A percentile compares a stretch with the other conserved stretches of the same genome.
Evolutionary conservation across 164 flowering plant genomes (phyloP).

Genomic region (Umbellularia californica): DNA sequence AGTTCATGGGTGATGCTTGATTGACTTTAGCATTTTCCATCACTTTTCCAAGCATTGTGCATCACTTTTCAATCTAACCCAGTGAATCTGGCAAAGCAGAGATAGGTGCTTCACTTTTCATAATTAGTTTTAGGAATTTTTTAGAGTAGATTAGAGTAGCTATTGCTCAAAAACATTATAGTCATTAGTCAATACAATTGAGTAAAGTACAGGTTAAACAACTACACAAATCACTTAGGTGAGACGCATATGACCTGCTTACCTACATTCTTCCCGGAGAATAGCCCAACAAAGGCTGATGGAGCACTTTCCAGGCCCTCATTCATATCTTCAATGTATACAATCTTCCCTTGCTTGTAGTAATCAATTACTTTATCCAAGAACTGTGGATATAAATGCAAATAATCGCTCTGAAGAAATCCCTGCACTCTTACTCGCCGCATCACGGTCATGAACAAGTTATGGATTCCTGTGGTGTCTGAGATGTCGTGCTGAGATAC

Average conservation of each 20-base stretch:
- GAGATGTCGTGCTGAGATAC: slow-evolving; percentile 36
- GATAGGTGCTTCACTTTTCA: neutral
- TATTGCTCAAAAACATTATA: neutral
- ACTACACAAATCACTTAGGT: slow-evolving; percentile 23
- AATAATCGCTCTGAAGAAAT: slow-evolving; percentile 50
- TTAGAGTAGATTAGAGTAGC: neutral
- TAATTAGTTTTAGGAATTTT: neutral
- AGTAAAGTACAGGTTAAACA: neutral
- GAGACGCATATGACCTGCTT: slow-evolving; percentile 60
- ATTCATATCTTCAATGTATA: slow-evolving; percentile 59
- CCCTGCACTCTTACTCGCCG: slow-evolving; percentile 50
- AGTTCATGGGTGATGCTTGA: neutral
- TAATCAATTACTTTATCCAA: slow-evolving; percentile 27
- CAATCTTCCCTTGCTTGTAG: slow-evolving; percentile 49
- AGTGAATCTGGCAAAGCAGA: neutral
- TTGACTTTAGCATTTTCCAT: neutral
- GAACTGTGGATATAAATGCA: slow-evolving; percentile 46
- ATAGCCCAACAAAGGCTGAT: slow-evolving; percentile 48
- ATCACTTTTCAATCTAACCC: too few relatives aligned
- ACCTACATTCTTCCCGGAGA: slow-evolving; percentile 59
- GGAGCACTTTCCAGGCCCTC: slow-evolving; percentile 61
- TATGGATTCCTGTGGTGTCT: slow-evolving; percentile 33
- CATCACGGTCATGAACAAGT: slow-evolving; percentile 27
- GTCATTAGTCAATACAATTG: neutral
- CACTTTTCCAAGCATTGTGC: neutral